Evolutionary conservation across 2,329 filamentous ascomycete species (phyloP).

Genomic region (Coleophoma eucalyptorum): DNA sequence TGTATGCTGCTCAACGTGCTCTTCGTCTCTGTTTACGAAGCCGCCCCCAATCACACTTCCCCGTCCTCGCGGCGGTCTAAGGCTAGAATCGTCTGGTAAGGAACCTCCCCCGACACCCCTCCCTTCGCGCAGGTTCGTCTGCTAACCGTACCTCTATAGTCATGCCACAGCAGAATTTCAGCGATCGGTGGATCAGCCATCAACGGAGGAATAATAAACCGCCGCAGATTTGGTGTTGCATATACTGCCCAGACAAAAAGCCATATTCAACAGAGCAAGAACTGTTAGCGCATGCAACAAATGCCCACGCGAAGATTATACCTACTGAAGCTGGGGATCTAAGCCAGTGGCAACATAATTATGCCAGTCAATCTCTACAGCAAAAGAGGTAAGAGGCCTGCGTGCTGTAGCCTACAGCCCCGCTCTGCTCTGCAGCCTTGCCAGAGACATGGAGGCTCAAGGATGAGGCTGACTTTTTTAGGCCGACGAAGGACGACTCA

Average conservation of each 20-base stretch:
- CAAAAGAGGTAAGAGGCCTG: conserved; percentile 11
- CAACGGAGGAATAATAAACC: conserved; percentile 13
- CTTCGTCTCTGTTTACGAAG: too few species aligned
- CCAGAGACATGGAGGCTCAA: not conserved
- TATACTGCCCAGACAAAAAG: conserved; percentile 9
- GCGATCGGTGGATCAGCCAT: conserved; percentile 17
- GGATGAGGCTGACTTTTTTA: conserved; percentile 11
- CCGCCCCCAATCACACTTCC: too few species aligned
- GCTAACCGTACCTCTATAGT: too few species aligned
- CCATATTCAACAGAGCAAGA: conserved; percentile 10
- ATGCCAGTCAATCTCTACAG: conserved; percentile 6
- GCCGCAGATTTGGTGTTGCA: conserved; percentile 15
- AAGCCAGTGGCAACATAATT: conserved; percentile 6
- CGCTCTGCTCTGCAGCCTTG: not conserved
- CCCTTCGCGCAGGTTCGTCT: too few species aligned
- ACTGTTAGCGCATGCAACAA: conserved; percentile 16
- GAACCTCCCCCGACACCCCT: too few species aligned
- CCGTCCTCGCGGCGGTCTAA: too few species aligned
- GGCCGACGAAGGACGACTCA: conserved; percentile 12
- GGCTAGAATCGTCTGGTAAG: too few species aligned
- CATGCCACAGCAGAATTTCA: conserved; percentile 4
- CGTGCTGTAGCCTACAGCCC: not conserved
- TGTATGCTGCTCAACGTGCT: too few species aligned
- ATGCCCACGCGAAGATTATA: conserved; percentile 11
- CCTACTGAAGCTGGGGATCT: conserved; percentile 7